phyloP scores from a whole-genome alignment of 352 stramenopile species.

The Pythium grandisporangium region DNA sequence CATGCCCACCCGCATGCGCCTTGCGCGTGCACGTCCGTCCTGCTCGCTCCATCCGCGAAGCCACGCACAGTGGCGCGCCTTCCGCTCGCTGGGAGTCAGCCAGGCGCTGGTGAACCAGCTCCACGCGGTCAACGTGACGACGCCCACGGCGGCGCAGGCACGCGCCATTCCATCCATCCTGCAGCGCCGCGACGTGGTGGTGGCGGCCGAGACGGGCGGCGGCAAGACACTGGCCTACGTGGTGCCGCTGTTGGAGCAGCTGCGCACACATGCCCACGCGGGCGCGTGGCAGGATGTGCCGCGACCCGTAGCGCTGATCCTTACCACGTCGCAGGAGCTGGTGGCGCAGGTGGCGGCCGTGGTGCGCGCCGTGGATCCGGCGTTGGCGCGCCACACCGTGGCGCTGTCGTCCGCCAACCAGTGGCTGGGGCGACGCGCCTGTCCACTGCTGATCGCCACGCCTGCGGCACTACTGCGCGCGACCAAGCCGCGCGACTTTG shows the following conservation, averaged over 20 bases:
- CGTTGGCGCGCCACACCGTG: conserved; percentile 22
- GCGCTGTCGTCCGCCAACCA: conserved; percentile 52
- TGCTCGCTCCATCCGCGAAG: neutral
- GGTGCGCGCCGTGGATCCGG: conserved; percentile 25
- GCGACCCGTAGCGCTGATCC: conserved; percentile 52
- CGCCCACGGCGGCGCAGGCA: conserved; percentile 40
- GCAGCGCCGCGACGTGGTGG: conserved; percentile 66
- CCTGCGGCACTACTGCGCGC: conserved; percentile 51
- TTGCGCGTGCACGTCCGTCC: no score
- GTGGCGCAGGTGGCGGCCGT: conserved; percentile 60
- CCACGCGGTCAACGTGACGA: conserved; percentile 18
- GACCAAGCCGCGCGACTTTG: conserved; percentile 59
- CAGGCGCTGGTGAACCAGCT: conserved; percentile 24
- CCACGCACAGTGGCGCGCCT: conserved; percentile 22
- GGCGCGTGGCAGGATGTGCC: conserved; percentile 25
- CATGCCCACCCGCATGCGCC: no score
- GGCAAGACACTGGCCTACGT: conserved; percentile 96
- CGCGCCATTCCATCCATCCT: conserved; percentile 51
- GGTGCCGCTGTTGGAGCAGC: conserved; percentile 82
- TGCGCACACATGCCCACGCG: conserved; percentile 21
- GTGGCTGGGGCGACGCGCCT: conserved; percentile 23
- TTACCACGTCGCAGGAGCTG: conserved; percentile 85
- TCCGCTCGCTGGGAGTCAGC: conserved; percentile 49
- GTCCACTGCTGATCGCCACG: conserved; percentile 54
- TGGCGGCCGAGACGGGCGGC: conserved; percentile 92